Evolutionary conservation across 768 basidiomycete species (phyloP).

Genomic region (Tylopilus vinaceipallidus): DNA sequence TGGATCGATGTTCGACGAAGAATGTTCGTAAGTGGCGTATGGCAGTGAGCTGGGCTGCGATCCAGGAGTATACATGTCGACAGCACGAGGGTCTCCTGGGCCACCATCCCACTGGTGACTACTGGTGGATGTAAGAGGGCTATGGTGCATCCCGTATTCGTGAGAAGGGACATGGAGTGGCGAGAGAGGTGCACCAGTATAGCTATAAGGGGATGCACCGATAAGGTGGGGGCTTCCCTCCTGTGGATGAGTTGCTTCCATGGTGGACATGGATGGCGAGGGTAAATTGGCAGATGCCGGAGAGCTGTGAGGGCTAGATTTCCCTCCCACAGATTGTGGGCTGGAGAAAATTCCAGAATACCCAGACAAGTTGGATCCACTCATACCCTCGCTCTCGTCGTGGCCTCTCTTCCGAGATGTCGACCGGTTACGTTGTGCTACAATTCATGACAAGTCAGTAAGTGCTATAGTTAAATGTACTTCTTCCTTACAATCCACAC

Average conservation of each 20-base stretch:
- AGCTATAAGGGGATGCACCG: conserved; percentile 42
- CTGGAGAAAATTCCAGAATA: conserved; percentile 59
- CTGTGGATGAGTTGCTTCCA: conserved; percentile 43
- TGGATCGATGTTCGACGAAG: conserved; percentile 41
- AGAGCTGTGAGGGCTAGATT: conserved; percentile 68
- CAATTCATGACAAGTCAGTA: conserved; percentile 16
- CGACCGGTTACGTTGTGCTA: conserved; percentile 70
- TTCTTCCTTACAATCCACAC: conserved; percentile 55
- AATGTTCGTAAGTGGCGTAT: conserved; percentile 46
- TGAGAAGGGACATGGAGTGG: conserved; percentile 54
- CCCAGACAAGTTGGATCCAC: conserved; percentile 38
- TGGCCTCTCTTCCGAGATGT: conserved; percentile 71
- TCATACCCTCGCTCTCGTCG: conserved; percentile 58
- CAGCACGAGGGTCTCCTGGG: conserved; percentile 36
- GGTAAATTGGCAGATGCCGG: conserved; percentile 71
- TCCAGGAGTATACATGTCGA: conserved; percentile 45
- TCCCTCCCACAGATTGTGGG: conserved; percentile 44
- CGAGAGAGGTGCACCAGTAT: conserved; percentile 46
- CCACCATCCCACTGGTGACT: conserved; percentile 46
- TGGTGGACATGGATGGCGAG: conserved; percentile 58
- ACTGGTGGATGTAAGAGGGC: conserved; percentile 24
- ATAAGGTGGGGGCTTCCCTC: conserved; percentile 58
- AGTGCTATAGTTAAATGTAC: conserved; percentile 1
- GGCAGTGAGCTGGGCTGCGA: conserved; percentile 35
- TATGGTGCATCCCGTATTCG: conserved; percentile 46